phyloP scores from a whole-genome alignment of 768 basidiomycete species.

The Floccularia luteovirens region DNA sequence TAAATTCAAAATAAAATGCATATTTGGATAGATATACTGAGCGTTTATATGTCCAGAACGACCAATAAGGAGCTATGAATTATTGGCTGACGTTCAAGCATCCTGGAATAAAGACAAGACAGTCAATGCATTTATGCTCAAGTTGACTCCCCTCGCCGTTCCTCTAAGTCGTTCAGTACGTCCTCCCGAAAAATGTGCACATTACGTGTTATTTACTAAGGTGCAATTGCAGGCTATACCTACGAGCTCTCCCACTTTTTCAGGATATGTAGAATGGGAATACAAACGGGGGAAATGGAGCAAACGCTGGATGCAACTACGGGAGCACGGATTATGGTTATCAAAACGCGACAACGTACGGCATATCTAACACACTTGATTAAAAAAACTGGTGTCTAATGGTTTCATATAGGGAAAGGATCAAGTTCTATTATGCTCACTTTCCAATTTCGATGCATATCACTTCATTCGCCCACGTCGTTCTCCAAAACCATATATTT shows the following conservation, averaged over 20 bases:
- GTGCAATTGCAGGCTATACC: conserved; percentile 25
- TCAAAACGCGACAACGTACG: conserved; percentile 85
- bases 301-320: conserved; percentile 83
- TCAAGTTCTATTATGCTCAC: conserved; percentile 69
- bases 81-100: conserved; percentile 68
- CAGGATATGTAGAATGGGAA: conserved; percentile 82
- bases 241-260: conserved; percentile 35
- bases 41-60: conserved; percentile 51
- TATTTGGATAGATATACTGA: conserved; percentile 1
- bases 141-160: conserved; percentile 57
- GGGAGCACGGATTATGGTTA: conserved; percentile 81
- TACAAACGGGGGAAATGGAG: conserved; percentile 92
- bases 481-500: conserved; percentile 78
- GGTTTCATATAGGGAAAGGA: conserved; percentile 65
- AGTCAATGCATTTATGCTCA: conserved; percentile 76
- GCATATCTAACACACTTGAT: conserved; percentile 5
- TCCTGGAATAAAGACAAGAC: conserved; percentile 86
- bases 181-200: conserved; percentile 6
- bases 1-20: conserved; percentile 23
- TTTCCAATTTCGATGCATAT: conserved; percentile 89
- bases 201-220: conserved; percentile 5
- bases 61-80: conserved; percentile 82
- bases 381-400: conserved; percentile 5
- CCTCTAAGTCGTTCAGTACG: conserved; percentile 54
- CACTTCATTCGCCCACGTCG: conserved; percentile 68